These are phyloP conservation scores for Tulasnella sp. DNA, from an alignment of 768 basidiomycete genomes.

Conservation along the genomic window DNA sequence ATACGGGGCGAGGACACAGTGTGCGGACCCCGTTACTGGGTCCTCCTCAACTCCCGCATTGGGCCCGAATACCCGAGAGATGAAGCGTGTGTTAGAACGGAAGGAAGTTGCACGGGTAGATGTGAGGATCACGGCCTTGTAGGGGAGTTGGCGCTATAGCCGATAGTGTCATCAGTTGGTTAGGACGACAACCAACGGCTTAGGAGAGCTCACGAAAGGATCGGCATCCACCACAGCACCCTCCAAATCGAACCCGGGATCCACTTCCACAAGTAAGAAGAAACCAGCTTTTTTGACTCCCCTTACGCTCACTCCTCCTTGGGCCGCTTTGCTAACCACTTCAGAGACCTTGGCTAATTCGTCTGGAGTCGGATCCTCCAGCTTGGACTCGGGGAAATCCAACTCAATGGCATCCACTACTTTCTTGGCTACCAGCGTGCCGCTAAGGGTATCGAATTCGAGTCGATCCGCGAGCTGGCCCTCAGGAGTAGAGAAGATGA, in stretches of 20 bases:
- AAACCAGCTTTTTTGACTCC: constrained; percentile 2
- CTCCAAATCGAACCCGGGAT: constrained; percentile 17
- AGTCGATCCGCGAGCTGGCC: not conserved
- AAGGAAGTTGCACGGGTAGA: constrained; percentile 5
- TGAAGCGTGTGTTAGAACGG: constrained; percentile 15
- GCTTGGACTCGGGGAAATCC: constrained; percentile 18
- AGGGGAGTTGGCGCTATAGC: not conserved
- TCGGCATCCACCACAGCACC: constrained; percentile 13
- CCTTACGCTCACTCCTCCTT: constrained; percentile 9
- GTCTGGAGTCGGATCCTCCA: not conserved
- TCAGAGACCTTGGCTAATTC: not conserved
- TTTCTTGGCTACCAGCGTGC: constrained; percentile 16
- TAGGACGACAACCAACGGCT: too few species aligned
- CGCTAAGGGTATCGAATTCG: constrained; percentile 18
- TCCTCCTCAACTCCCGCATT: constrained; percentile 21
- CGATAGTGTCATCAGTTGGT: not conserved
- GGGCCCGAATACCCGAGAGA: constrained; percentile 24
- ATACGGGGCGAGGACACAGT: constrained; percentile 23
- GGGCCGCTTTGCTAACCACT: not conserved
- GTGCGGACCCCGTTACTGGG: constrained; percentile 26
- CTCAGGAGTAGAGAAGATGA: not conserved
- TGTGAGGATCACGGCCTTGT: constrained; percentile 17
- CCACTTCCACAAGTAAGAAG: constrained; percentile 19
- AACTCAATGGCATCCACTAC: too few species aligned
- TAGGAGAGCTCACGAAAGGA: constrained; percentile 17